Conservation (phyloP, 106 monocot species). For the Acorus calamus region DNA sequence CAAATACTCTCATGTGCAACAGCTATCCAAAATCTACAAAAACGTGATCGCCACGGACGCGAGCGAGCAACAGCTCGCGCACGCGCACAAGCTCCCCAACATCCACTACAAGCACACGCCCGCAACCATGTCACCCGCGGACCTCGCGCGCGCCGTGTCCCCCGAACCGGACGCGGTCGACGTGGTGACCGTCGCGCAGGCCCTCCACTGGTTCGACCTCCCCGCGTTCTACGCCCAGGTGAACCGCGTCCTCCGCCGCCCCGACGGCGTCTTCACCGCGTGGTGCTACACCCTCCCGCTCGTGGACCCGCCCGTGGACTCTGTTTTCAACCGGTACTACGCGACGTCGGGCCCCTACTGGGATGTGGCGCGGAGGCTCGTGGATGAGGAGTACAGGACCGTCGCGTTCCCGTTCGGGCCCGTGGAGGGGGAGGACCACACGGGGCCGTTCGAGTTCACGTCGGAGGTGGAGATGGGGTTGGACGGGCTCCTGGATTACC, state of each 20-base stretch:
- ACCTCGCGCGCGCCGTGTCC: slow-evolving; percentile 25
- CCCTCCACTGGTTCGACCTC: slow-evolving; percentile 83
- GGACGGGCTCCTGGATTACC: slow-evolving; percentile 31
- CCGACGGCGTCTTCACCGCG: slow-evolving; percentile 52
- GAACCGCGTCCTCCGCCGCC: slow-evolving; percentile 27
- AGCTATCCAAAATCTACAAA: slow-evolving; percentile 55
- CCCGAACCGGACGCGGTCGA: slow-evolving; percentile 31
- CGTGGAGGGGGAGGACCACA: slow-evolving; percentile 44
- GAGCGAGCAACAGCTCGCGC: slow-evolving; percentile 51
- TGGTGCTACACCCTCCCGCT: slow-evolving; percentile 57
- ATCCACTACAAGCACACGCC: slow-evolving; percentile 48
- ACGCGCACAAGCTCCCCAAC: slow-evolving; percentile 46
- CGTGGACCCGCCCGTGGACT: slow-evolving; percentile 42
- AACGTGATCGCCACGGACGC: slow-evolving; percentile 57
- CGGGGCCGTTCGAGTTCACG: slow-evolving; percentile 62
- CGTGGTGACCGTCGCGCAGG: slow-evolving; percentile 68
- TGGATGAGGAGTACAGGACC: slow-evolving; percentile 38
- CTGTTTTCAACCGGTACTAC: slow-evolving; percentile 25
- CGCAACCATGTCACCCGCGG: slow-evolving; percentile 10
- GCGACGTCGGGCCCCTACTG: slow-evolving; percentile 26
- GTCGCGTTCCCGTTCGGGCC: slow-evolving; percentile 67
- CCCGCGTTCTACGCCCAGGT: slow-evolving; percentile 49
- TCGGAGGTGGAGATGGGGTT: slow-evolving; percentile 33
- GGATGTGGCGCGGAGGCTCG: slow-evolving; percentile 24
- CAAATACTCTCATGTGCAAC: not conserved